Evolutionary conservation across 768 basidiomycete species (phyloP).

Genomic region (Leccinum truebloodii): DNA sequence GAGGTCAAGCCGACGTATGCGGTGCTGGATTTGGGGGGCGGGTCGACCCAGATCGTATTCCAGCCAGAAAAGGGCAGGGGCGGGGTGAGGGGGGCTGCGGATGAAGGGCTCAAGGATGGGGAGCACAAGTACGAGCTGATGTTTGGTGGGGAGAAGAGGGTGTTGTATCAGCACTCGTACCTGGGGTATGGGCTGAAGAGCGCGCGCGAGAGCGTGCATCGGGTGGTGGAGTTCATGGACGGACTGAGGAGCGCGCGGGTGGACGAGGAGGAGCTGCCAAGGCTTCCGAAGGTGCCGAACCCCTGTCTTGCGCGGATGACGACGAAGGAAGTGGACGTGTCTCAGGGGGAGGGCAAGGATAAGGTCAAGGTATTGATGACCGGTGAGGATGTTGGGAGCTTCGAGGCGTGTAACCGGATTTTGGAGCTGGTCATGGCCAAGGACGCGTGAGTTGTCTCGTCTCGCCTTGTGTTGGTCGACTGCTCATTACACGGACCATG

Average conservation of each 20-base stretch:
- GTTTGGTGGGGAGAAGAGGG: conserved; percentile 70
- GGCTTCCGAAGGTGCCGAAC: conserved; percentile 42
- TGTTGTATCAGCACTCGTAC: conserved; percentile 96
- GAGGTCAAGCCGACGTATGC: conserved; percentile 58
- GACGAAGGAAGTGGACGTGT: conserved; percentile 61
- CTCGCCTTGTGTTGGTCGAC: background rate
- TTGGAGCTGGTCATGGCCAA: conserved; percentile 92
- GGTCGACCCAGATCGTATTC: conserved; percentile 97
- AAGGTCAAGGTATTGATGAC: conserved; percentile 78
- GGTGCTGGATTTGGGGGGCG: conserved; percentile 95
- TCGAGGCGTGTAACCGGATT: conserved; percentile 82
- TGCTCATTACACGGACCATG: background rate
- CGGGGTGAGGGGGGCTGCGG: conserved; percentile 32
- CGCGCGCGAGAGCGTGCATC: conserved; percentile 82
- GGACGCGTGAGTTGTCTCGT: conserved; percentile 64
- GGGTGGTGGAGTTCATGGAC: conserved; percentile 85
- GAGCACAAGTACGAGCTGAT: conserved; percentile 89
- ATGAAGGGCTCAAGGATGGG: conserved; percentile 60
- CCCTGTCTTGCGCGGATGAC: conserved; percentile 81
- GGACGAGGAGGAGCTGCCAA: conserved; percentile 3
- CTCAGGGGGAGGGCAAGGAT: conserved; percentile 39
- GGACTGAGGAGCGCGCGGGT: conserved; percentile 37
- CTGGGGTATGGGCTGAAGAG: conserved; percentile 95
- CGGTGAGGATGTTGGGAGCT: conserved; percentile 79
- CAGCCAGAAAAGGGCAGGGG: conserved; percentile 67